Evolutionary conservation across 495 filamentous ascomycete genomes (phyloP).

Genomic region (Hyaloscypha hepaticicola): DNA sequence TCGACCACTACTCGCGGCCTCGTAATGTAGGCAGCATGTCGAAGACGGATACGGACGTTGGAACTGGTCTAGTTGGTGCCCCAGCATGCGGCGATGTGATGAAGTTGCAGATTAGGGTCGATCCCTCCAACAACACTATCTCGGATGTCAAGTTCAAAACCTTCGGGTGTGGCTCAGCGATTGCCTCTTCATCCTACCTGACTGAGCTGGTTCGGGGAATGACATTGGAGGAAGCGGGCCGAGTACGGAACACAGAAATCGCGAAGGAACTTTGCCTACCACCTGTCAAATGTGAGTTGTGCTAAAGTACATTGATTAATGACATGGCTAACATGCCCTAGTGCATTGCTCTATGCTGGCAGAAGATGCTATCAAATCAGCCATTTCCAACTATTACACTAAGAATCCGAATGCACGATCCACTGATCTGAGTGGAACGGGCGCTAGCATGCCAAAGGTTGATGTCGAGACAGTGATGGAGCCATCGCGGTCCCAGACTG

Average conservation of each 20-base stretch:
- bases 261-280: conserved; percentile 94
- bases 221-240: conserved; percentile 90
- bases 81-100: conserved; percentile 85
- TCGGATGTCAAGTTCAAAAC: conserved; percentile 97
- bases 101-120: conserved; percentile 97
- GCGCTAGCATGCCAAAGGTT: conserved; percentile 53
- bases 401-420: conserved; percentile 79
- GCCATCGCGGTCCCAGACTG: conserved; percentile 22
- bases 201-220: conserved; percentile 93
- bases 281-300: conserved; percentile 83
- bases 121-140: conserved; percentile 85
- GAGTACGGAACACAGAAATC: conserved; percentile 95
- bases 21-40: conserved; percentile 93
- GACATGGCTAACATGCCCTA: conserved; percentile 33
- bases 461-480: conserved; percentile 46
- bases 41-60: conserved; percentile 85
- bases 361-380: conserved; percentile 99
- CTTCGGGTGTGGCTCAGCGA: conserved; percentile 95
- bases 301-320: background rate
- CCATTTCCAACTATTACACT: conserved; percentile 94
- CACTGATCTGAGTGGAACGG: conserved; percentile 74
- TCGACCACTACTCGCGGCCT: conserved; percentile 92
- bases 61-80: conserved; percentile 95
- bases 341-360: conserved; percentile 99
- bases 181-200: conserved; percentile 85